Evolutionary conservation across 495 filamentous ascomycete species (phyloP).

Genomic region (Hypomontagnella monticulosa): DNA sequence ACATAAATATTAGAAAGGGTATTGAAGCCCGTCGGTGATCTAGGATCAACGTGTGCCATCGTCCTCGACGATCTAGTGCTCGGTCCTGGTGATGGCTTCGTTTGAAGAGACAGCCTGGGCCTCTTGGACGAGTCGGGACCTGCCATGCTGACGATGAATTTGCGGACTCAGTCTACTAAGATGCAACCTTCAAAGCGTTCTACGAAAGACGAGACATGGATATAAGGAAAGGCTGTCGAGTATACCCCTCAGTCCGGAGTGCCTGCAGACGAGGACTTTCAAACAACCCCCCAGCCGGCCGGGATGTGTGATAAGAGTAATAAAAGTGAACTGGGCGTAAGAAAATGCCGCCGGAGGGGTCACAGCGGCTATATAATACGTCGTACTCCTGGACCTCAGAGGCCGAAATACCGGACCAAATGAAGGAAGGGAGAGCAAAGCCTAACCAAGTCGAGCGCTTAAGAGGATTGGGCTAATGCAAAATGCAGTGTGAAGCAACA

Average conservation of each 20-base stretch:
- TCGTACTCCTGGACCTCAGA: conserved; percentile 14
- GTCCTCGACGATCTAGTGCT: conserved; percentile 48
- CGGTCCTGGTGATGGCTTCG: conserved; percentile 49
- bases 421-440: conserved; percentile 22
- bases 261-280: conserved; percentile 28
- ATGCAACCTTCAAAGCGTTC: background rate
- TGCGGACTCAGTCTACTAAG: background rate
- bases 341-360: conserved; percentile 31
- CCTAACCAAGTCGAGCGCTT: conserved; percentile 29
- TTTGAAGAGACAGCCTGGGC: conserved; percentile 86
- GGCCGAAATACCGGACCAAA: conserved; percentile 12
- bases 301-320: conserved; percentile 21
- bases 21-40: conserved; percentile 82
- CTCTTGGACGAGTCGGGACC: conserved; percentile 55
- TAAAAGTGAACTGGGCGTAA: conserved; percentile 11
- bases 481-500: conserved; percentile 32
- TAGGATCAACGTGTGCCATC: conserved; percentile 61
- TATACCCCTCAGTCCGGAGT: conserved; percentile 24
- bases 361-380: conserved; percentile 40
- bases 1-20: conserved; percentile 85
- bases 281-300: conserved; percentile 33
- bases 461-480: conserved; percentile 39
- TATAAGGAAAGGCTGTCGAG: conserved; percentile 22
- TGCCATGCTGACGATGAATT: conserved; percentile 30
- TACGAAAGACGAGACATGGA: conserved; percentile 12